Base-by-base conservation (phyloP, 2,329 filamentous ascomycete species). In the Knoxdaviesia capensis region DNA sequence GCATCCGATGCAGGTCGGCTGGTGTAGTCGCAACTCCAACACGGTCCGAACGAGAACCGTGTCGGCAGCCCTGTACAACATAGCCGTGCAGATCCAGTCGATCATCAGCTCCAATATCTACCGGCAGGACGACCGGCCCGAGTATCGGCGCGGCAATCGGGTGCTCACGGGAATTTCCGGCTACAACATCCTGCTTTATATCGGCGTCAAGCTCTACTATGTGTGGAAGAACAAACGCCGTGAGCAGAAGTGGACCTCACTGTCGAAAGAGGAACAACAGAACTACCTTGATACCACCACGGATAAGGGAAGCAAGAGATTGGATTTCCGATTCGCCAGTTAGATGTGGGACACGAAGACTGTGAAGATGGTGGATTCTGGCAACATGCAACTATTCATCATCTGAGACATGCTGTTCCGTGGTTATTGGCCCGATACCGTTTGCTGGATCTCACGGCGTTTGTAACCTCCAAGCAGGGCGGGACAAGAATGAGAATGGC, bases 31-130 rank as follows among this genome's bases (percentile, higher is more conserved):
- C 40, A 80, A 80, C 50, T 68, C 72, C 3, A 74, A 75, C 47
- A 63, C 67, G 1, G 72, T 80, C 7, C 63, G 74, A 7, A 72
- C 69, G 5, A 61, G 75, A 6, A 71, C 75, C 1, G 71, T 81
- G 1, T 71, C 71, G 0, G 68, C 72, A 0, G 74, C 71, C 0
- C 52, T 68, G 37, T 50, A 46, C n/a, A 56, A 50, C 43, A 61
- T 66, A 55, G 56, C 59, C 38, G 61, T 66, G 5, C 65, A 70
- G 49, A 51, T 62, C 1, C 62, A 61, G 31, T 61, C 61, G 30
- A 62, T 68, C 34, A 61, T 65, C 36, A 56, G 56, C 4, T 57
- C 58, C 0, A 64, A 68, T 41, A 65, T 69, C 40, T 69, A 68
- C 50, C 59, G 65, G 20, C 52, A 58, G 44, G 57, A 68, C 43